Evolutionary conservation across 78 protist species (phyloP), one percentile per base, ranked within the genome.

Genomic region (Monocercomonoides exilis): DNA sequence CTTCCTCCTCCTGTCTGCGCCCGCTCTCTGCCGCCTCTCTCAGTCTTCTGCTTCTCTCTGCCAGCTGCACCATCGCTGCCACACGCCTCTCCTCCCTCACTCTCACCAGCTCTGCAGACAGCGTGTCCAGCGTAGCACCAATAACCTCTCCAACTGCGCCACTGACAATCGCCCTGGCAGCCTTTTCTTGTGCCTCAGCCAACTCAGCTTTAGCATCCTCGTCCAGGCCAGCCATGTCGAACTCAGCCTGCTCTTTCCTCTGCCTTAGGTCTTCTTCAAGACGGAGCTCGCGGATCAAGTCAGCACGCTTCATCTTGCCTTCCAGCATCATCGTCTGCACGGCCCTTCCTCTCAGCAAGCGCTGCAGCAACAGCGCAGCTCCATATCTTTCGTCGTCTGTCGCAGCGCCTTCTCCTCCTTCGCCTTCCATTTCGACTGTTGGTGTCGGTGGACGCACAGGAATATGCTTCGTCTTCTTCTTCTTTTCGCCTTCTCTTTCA

Each of bases 201-300:
- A 34, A 3, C n/a, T 5, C 84, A 34, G 34, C 36, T 45, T n/a
- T 63, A 36, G n/a, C n/a, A 21, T 70, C 84, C 77, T 0, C 85
- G 44, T 44, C 88, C 45, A 21, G 34, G 46, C 44, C 64, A 6
- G 0, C 77, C 46, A 36, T n/a, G 0, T 0, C 46, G 41, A 43
- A n/a, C 77, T 88, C 91, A 54, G 79, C 84, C 43, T 43, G 87
- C 79, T 46, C n/a, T n/a, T n/a, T n/a, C n/a, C n/a, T n/a, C n/a
- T n/a, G n/a, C n/a, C n/a, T 43, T 43, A 54, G 64, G 11, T 54
- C 42, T 5, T 2, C 82, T 4, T 87, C 84, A 11, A 63, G 5
- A 33, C 92, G 87, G 38, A 91, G 93, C 87, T 94, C 96, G 33
- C 77, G 35, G 80, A 94, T 94, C 81, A 94, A 90, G 41, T 87